phyloP scores from a whole-genome alignment of 2,329 filamentous ascomycete genomes.

The Paecilomyces variotii region DNA sequence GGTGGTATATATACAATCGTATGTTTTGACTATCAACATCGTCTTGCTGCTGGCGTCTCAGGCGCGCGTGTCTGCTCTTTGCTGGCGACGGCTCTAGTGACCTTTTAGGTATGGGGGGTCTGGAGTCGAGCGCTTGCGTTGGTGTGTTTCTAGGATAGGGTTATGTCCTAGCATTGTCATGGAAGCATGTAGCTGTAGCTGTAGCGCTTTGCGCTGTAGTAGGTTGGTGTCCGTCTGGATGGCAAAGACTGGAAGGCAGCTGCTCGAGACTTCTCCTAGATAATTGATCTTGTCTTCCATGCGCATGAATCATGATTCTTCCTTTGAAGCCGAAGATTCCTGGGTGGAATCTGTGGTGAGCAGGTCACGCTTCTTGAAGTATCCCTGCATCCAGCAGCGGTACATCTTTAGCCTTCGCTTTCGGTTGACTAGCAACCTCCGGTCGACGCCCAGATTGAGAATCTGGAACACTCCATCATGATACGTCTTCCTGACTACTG shows the following conservation, averaged over 20 bases:
- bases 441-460: conserved; percentile 72
- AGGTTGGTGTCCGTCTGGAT: background rate
- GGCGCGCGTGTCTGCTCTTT: background rate
- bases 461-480: conserved; percentile 53
- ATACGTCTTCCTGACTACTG: conserved; percentile 6
- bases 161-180: too few species aligned
- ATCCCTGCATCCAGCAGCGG: conserved; percentile 63
- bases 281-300: background rate
- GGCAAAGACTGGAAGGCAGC: background rate
- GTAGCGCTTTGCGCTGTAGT: background rate
- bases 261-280: background rate
- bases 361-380: conserved; percentile 29
- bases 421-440: conserved; percentile 84
- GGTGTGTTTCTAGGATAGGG: background rate
- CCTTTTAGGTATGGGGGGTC: background rate
- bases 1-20: background rate
- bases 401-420: conserved; percentile 95
- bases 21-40: background rate
- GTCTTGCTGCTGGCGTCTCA: background rate
- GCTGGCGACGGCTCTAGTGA: background rate
- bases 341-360: background rate
- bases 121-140: background rate
- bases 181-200: too few species aligned
- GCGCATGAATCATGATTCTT: background rate
- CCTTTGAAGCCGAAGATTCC: background rate